A percentile compares a stretch with the other conserved stretches of the same genome.
phyloP scores from a whole-genome alignment of 352 stramenopile genomes.

The Aphanomyces stellatus region DNA sequence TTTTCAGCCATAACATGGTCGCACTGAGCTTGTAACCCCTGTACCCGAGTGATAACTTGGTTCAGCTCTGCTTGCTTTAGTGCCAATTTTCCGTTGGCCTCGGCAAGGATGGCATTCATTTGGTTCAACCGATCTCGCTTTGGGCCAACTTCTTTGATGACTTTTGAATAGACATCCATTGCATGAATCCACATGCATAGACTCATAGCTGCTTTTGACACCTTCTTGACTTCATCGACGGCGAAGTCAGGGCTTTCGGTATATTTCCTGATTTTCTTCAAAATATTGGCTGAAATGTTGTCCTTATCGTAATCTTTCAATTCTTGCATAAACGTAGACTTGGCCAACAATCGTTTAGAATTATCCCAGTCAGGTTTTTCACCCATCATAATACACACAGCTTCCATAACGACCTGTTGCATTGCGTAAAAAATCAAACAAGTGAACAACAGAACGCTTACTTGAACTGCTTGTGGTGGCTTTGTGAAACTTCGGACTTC shows the following conservation, averaged over 20 bases:
- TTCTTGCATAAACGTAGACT: slow-evolving; percentile 80
- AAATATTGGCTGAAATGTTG: slow-evolving; percentile 78
- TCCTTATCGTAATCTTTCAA: slow-evolving; percentile 92
- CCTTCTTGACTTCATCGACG: slow-evolving; percentile 87
- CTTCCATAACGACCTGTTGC: slow-evolving; percentile 87
- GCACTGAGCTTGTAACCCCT: slow-evolving; percentile 80
- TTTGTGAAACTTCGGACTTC: slow-evolving; percentile 93
- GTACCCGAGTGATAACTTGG: slow-evolving; percentile 86
- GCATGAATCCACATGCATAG: slow-evolving; percentile 93
- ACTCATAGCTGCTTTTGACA: slow-evolving; percentile 84
- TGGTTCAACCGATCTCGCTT: slow-evolving; percentile 87
- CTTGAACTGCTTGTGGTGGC: slow-evolving; percentile 85
- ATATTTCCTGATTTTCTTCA: slow-evolving; percentile 87
- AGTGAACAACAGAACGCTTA: slow-evolving; percentile 91
- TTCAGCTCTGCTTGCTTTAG: slow-evolving; percentile 86
- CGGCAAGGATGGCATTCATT: slow-evolving; percentile 86
- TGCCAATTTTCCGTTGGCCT: slow-evolving; percentile 74
- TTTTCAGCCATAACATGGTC: slow-evolving; percentile 88
- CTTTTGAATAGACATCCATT: slow-evolving; percentile 92
- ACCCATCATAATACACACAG: slow-evolving; percentile 80
- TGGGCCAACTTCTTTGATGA: slow-evolving; percentile 89
- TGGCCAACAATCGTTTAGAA: slow-evolving; percentile 67
- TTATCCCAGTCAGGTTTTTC: slow-evolving; percentile 81
- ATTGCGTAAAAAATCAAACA: slow-evolving; percentile 86
- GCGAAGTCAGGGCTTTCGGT: slow-evolving; percentile 79